Percentiles rank a stretch among this genome's conserved stretches.
phyloP scores from a whole-genome alignment of 495 filamentous ascomycete species.

The Chaetomidium leptoderma region DNA sequence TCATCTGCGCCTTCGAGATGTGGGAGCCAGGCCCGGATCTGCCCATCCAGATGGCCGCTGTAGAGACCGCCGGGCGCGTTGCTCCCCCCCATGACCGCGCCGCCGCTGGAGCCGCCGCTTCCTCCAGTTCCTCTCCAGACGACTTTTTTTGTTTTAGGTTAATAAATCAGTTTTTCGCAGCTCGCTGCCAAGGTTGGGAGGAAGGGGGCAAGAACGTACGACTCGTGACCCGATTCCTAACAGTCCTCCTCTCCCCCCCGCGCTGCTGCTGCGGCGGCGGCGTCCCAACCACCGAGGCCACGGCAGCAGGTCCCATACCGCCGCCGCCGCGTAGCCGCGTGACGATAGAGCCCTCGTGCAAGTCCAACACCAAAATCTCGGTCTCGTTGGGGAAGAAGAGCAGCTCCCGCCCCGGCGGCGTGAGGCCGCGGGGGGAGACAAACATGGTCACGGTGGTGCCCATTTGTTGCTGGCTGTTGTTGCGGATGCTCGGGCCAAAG shows the following conservation, averaged over 20 bases:
- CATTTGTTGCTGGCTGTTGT: constrained; percentile 49
- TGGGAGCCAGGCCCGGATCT: constrained; percentile 56
- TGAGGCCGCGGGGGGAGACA: constrained; percentile 52
- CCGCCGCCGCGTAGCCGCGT: constrained; percentile 55
- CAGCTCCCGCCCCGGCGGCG: constrained; percentile 51
- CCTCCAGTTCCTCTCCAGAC: constrained; percentile 61
- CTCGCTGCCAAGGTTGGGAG: background rate
- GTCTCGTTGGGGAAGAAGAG: constrained; percentile 73
- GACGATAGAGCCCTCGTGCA: constrained; percentile 68
- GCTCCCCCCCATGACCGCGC: constrained; percentile 40
- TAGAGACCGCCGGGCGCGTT: constrained; percentile 50
- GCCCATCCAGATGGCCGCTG: constrained; percentile 56
- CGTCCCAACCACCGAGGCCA: constrained; percentile 42
- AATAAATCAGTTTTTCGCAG: background rate
- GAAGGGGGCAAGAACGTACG: constrained; percentile 14
- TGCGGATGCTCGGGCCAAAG: constrained; percentile 75
- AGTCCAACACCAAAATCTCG: constrained; percentile 71
- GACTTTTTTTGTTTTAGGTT: constrained; percentile 30
- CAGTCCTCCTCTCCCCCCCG: constrained; percentile 38
- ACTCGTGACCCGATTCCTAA: constrained; percentile 59
- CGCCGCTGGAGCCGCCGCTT: constrained; percentile 40
- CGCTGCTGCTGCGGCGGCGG: too few species aligned
- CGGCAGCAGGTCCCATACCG: constrained; percentile 44
- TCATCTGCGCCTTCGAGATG: constrained; percentile 45
- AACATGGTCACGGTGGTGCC: constrained; percentile 58